Evolutionary conservation across 2,329 filamentous ascomycete genomes (phyloP).

Genomic region (Penicillium sp.): DNA sequence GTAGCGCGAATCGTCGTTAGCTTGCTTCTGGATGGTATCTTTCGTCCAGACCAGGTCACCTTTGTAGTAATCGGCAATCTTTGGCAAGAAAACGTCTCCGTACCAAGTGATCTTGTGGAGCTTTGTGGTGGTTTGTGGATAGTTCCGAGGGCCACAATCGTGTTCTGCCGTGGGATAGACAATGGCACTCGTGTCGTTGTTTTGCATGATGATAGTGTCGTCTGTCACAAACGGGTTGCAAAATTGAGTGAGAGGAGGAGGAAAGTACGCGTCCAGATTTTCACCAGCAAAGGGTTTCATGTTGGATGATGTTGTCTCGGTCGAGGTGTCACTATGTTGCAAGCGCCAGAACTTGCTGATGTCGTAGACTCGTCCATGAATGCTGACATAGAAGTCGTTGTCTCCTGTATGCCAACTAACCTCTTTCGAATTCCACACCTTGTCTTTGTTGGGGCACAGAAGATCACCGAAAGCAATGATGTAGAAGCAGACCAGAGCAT

Average conservation of each 20-base stretch:
- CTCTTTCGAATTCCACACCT: conserved; percentile 75
- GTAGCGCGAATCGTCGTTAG: conserved; percentile 62
- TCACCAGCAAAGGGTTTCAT: conserved; percentile 79
- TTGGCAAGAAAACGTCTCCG: conserved; percentile 65
- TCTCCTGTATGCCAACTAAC: conserved; percentile 67
- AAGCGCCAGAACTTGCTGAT: conserved; percentile 81
- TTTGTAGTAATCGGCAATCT: conserved; percentile 81
- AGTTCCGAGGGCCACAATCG: conserved; percentile 61
- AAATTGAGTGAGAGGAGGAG: conserved; percentile 68
- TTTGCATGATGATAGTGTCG: conserved; percentile 47
- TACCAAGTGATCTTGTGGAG: conserved; percentile 75
- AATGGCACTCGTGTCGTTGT: conserved; percentile 65
- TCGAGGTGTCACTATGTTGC: conserved; percentile 72
- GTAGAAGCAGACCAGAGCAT: conserved; percentile 82
- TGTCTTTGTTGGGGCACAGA: conserved; percentile 86
- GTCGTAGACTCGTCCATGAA: conserved; percentile 88
- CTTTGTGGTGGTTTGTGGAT: conserved; percentile 55
- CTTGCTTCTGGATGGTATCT: conserved; percentile 60
- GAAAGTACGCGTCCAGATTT: conserved; percentile 81
- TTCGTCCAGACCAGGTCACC: conserved; percentile 75
- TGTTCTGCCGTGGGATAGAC: conserved; percentile 60
- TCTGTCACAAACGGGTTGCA: conserved; percentile 70
- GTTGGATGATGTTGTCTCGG: conserved; percentile 57
- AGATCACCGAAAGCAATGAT: conserved; percentile 82
- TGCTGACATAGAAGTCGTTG: conserved; percentile 80